These are phyloP conservation scores for Mrakia frigida DNA, from an alignment of 768 basidiomycete species.

Conservation along the genomic window DNA sequence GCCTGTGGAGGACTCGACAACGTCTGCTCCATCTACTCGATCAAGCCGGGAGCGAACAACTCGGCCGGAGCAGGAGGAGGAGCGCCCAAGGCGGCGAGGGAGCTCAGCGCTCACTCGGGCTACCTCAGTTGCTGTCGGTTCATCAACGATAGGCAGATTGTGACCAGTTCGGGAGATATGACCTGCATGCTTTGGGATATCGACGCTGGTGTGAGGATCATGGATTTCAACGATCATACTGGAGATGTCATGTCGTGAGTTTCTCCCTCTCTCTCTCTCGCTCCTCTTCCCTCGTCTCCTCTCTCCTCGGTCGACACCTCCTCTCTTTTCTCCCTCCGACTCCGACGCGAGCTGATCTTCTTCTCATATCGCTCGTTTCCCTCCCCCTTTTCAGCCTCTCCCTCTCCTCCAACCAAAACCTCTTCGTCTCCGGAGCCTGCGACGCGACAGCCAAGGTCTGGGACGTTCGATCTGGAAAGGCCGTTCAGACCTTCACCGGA, in stretches of 20 bases:
- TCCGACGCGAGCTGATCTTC: constrained; percentile 13
- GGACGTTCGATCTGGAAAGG: constrained; percentile 96
- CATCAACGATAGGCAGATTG: constrained; percentile 97
- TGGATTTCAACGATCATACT: constrained; percentile 98
- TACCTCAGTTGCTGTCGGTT: constrained; percentile 98
- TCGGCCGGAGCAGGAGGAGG: constrained; percentile 30
- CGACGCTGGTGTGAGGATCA: constrained; percentile 92
- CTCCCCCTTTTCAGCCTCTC: constrained; percentile 60
- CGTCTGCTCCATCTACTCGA: constrained; percentile 96
- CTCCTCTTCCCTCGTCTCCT: background rate
- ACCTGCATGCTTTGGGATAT: constrained; percentile 99
- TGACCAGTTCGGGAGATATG: constrained; percentile 98
- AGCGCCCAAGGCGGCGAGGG: constrained; percentile 76
- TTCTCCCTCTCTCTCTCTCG: background rate
- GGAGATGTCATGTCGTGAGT: constrained; percentile 98
- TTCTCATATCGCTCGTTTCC: background rate
- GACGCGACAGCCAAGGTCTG: constrained; percentile 98
- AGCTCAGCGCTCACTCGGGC: constrained; percentile 94
- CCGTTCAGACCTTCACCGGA: constrained; percentile 96
- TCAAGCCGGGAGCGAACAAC: constrained; percentile 47
- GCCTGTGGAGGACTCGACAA: constrained; percentile 99
- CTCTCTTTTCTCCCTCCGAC: background rate
- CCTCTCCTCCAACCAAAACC: constrained; percentile 84
- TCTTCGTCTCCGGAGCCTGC: constrained; percentile 98
- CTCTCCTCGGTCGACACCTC: background rate